Base-by-base conservation (phyloP, 1,284 basidiomycete species). In the Vanrija sp. region DNA sequence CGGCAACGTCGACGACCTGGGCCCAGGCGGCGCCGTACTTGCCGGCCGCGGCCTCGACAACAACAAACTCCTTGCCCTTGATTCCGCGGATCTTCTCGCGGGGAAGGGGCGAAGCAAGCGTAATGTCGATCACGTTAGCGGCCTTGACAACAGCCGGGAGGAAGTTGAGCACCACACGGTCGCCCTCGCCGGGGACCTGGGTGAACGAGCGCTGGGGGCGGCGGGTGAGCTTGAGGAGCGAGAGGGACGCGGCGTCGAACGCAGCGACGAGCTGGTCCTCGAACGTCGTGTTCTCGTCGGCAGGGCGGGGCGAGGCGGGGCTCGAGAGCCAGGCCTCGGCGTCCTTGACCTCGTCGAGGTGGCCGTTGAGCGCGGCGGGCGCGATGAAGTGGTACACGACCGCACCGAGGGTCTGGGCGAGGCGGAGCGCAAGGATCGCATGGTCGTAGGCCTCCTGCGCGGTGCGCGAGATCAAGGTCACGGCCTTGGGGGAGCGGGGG, bases 11-110 rank as follows among this genome's bases (percentile, higher is more conserved):
- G 16, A 72, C 70, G 16, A 71, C 66, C 19, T 64, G 62, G 7
- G 73, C 70, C 73, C 73, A 75, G 4, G 65, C 79, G 0, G 91
- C 86, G 1, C 91, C 88, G 85, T 90, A 95, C 76, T 92, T 92
- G 49, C 86, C 87, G 18, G 84, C 82, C 81, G 81, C 75, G 88
- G 89, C 75, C 93, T 75, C 95, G 19, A 97, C 83, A 4, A 97
- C 88, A 48, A 96, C 80, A 52, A 98, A 83, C 45, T 83, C 82
- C 38, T 82, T 83, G 5, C 85, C 85, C 1, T 80, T 58, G 10
- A 96, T 83, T 38, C 80, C 80, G 34, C 87, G 78, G 46, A 98
- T 79, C 50, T 81, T 82, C 43, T 84, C 82, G 15, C 84, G 71
- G 12, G 86, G 82, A 3, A 94, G 78, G 8, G 95, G 95, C 58